Percentiles rank a stretch among this genome's conserved stretches.
Conservation (phyloP, 2,329 filamentous ascomycete species). For the Xylariomycetidae sp. region DNA sequence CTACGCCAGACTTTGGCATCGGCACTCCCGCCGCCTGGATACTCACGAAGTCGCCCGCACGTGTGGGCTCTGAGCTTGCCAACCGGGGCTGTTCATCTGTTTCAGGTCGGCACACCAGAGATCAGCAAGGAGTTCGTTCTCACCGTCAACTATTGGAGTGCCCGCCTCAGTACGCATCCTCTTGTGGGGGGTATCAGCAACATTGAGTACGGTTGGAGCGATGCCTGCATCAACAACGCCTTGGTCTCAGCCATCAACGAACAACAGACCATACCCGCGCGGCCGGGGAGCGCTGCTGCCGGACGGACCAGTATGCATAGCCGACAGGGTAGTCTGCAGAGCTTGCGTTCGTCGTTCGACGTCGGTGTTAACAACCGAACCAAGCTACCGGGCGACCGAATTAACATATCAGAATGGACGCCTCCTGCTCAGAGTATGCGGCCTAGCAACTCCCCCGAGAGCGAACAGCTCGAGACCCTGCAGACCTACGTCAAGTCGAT, state of each 20-base stretch:
- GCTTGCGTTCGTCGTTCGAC: slow-evolving; percentile 59
- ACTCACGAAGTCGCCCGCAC: slow-evolving; percentile 83
- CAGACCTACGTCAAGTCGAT: slow-evolving; percentile 77
- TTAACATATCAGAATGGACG: slow-evolving; percentile 81
- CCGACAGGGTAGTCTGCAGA: slow-evolving; percentile 32
- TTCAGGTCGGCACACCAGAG: slow-evolving; percentile 92
- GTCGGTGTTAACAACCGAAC: slow-evolving; percentile 54
- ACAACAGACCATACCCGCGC: slow-evolving; percentile 32
- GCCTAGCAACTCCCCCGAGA: slow-evolving; percentile 70
- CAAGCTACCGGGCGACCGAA: slow-evolving; percentile 78
- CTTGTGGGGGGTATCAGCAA: slow-evolving; percentile 91
- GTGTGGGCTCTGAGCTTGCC: slow-evolving; percentile 93
- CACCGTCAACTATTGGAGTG: slow-evolving; percentile 97
- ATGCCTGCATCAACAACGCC: slow-evolving; percentile 66
- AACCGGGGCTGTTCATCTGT: slow-evolving; percentile 92
- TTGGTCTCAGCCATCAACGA: slow-evolving; percentile 51
- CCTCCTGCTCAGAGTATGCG: slow-evolving; percentile 89
- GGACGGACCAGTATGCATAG: slow-evolving; percentile 43
- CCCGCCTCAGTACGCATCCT: slow-evolving; percentile 87
- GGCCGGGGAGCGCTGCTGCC: slow-evolving; percentile 48
- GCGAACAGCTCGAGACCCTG: slow-evolving; percentile 74
- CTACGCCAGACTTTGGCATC: slow-evolving; percentile 90
- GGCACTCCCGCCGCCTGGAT: slow-evolving; percentile 82
- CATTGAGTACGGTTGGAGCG: slow-evolving; percentile 96
- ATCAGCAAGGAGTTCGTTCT: slow-evolving; percentile 92